Evolutionary conservation across 2,329 filamentous ascomycete genomes (phyloP).

Genomic region (Fusarium torulosum): DNA sequence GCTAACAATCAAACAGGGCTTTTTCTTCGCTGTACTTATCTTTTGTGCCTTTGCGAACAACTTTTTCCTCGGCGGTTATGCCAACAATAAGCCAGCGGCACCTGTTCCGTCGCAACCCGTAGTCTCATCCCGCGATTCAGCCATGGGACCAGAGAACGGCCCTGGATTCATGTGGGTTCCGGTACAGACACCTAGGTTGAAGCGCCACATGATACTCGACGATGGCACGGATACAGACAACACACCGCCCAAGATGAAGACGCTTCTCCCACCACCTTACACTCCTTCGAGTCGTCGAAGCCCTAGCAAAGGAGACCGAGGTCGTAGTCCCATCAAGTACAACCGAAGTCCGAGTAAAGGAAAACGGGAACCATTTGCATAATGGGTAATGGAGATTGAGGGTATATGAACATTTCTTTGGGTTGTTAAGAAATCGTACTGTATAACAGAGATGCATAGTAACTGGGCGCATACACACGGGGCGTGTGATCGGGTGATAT

Average conservation of each 20-base stretch:
- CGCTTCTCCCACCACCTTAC: slow-evolving; percentile 58
- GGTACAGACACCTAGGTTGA: slow-evolving; percentile 62
- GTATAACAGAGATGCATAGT: slow-evolving; percentile 42
- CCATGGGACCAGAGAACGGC: slow-evolving; percentile 49
- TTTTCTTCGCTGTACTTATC: slow-evolving; percentile 64
- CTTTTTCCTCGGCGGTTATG: slow-evolving; percentile 57
- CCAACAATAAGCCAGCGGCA: slow-evolving; percentile 47
- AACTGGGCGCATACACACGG: slow-evolving; percentile 32
- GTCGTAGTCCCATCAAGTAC: slow-evolving; percentile 62
- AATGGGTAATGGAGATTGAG: background rate
- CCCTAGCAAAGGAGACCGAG: slow-evolving; percentile 64
- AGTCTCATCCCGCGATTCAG: slow-evolving; percentile 35
- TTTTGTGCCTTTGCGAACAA: slow-evolving; percentile 65
- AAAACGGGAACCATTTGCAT: slow-evolving; percentile 25
- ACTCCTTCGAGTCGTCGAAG: slow-evolving; percentile 62
- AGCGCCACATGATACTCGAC: slow-evolving; percentile 58
- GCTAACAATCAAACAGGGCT: slow-evolving; percentile 56
- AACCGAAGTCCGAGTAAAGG: slow-evolving; percentile 56
- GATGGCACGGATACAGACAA: slow-evolving; percentile 66
- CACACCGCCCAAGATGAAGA: slow-evolving; percentile 59
- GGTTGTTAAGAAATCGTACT: slow-evolving; percentile 24
- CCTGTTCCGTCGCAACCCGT: slow-evolving; percentile 47
- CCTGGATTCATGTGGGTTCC: slow-evolving; percentile 65
- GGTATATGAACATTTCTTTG: slow-evolving; percentile 19
- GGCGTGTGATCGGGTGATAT: slow-evolving; percentile 15